Conservation (phyloP, 2,329 filamentous ascomycete species). For the Sporothrix phasma region DNA sequence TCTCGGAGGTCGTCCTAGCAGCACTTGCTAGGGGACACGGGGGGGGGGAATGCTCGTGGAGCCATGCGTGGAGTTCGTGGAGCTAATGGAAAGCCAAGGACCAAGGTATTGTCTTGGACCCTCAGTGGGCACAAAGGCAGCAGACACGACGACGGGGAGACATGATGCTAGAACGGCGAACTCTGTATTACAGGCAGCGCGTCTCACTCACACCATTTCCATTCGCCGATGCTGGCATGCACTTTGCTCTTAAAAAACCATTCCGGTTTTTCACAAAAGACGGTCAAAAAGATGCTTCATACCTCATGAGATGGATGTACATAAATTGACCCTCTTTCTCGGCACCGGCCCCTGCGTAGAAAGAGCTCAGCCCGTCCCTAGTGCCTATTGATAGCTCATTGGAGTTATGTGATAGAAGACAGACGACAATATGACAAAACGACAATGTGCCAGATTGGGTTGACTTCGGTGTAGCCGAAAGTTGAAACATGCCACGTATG, state of each 20-base stretch:
- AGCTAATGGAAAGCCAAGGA: background rate
- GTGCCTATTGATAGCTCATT: background rate
- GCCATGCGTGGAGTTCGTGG: background rate
- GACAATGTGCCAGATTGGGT: no score
- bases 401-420: no score
- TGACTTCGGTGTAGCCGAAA: no score
- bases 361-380: background rate
- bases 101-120: background rate
- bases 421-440: no score
- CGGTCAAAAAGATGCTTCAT: no score
- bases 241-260: no score
- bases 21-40: background rate
- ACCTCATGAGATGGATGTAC: no score
- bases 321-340: no score
- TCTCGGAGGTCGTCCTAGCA: background rate
- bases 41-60: background rate
- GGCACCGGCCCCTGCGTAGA: background rate
- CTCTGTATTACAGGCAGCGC: background rate
- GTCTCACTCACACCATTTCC: background rate
- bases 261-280: no score
- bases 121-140: background rate
- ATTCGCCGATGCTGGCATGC: background rate
- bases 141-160: background rate
- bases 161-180: background rate
- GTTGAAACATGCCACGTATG: no score